These are phyloP conservation scores for Hygrophoropsis aurantiaca DNA, from an alignment of 768 basidiomycete genomes.

Conservation along the genomic window DNA sequence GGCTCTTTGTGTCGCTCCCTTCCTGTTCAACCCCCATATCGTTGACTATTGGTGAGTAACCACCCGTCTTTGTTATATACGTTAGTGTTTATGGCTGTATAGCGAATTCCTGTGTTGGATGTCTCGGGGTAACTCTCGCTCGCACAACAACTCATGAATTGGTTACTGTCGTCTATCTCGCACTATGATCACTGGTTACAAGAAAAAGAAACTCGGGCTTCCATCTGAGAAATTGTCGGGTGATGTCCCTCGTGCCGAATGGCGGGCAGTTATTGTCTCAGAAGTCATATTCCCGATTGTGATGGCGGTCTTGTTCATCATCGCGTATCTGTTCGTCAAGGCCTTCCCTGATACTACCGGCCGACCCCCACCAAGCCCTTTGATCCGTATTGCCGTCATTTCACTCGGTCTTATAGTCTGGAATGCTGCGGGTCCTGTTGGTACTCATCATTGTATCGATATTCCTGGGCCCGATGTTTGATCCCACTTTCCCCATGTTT, in stretches of 20 bases:
- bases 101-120: conserved; percentile 99
- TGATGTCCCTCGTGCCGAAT: conserved; percentile 90
- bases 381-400: conserved; percentile 92
- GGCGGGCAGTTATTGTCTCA: conserved; percentile 86
- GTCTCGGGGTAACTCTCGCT: conserved; percentile 96
- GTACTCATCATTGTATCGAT: conserved; percentile 88
- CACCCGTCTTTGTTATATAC: neutral
- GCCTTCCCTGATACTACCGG: conserved; percentile 72
- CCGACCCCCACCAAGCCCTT: conserved; percentile 69
- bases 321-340: conserved; percentile 92
- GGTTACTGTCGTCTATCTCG: conserved; percentile 98
- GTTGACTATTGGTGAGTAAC: conserved; percentile 82
- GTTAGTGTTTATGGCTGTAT: conserved; percentile 10
- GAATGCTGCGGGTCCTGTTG: conserved; percentile 85
- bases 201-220: conserved; percentile 94
- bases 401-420: conserved; percentile 93
- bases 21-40: conserved; percentile 99
- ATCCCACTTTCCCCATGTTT: conserved; percentile 81
- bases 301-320: conserved; percentile 83
- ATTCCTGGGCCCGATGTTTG: conserved; percentile 90
- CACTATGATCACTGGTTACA: conserved; percentile 99
- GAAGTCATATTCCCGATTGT: conserved; percentile 84
- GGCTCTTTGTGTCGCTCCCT: conserved; percentile 90
- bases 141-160: conserved; percentile 98
- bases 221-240: conserved; percentile 97